Conservation (phyloP, 164 flowering plant species). For the Cinnamomum micranthum region DNA sequence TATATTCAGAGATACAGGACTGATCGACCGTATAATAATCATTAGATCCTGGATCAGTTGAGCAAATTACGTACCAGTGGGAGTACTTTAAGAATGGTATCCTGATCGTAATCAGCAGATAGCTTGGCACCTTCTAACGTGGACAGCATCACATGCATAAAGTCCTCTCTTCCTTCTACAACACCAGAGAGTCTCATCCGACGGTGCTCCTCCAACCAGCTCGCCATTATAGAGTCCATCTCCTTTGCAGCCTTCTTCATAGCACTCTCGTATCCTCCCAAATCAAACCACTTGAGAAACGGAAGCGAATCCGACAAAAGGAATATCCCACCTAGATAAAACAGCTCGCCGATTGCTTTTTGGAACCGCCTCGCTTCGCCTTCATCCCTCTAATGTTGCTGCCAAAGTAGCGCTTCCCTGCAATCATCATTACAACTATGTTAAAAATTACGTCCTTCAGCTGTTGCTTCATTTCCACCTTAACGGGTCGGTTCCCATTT, state of each 20-base stretch:
- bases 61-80: not conserved
- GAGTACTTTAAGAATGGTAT: slow-evolving; percentile 8
- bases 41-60: no score
- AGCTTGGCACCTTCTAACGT: not conserved
- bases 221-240: slow-evolving; percentile 6
- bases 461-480: slow-evolving; percentile 21
- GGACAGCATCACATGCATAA: slow-evolving; percentile 11
- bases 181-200: slow-evolving; percentile 14
- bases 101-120: not conserved
- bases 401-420: slow-evolving; percentile 19
- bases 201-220: slow-evolving; percentile 16
- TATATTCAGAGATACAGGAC: no score
- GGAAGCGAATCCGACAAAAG: slow-evolving; percentile 24
- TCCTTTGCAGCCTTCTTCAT: slow-evolving; percentile 19
- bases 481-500: not conserved
- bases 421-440: slow-evolving; percentile 12
- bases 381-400: not conserved
- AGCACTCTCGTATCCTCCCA: slow-evolving; percentile 15
- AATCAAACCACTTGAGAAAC: slow-evolving; percentile 16
- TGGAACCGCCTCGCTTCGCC: slow-evolving; percentile 1
- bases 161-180: slow-evolving; percentile 2
- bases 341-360: slow-evolving; percentile 3
- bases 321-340: slow-evolving; percentile 11
- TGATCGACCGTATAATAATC: no score
- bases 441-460: slow-evolving; percentile 15